Percentiles rank a stretch among this genome's conserved stretches.
Evolutionary conservation across 2,329 filamentous ascomycete genomes (phyloP).

Genomic region (Fusarium brachygibbosum): DNA sequence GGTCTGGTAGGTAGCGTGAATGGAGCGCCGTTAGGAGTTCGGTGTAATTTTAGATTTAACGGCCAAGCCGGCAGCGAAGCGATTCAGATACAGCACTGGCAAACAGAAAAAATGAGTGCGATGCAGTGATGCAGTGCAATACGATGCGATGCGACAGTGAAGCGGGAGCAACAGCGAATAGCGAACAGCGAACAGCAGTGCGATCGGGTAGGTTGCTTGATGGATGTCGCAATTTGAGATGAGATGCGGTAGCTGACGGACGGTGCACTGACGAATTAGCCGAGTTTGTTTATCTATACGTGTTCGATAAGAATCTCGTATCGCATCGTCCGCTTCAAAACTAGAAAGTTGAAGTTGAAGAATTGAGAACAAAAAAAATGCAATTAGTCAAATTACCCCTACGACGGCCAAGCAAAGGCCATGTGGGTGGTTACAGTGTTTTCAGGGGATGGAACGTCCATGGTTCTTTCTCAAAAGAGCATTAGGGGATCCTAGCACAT

Average conservation of each 20-base stretch:
- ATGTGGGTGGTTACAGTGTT: conserved; percentile 6
- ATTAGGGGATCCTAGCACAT: conserved; percentile 14
- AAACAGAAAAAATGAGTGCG: conserved; percentile 1
- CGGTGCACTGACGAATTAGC: conserved; percentile 23
- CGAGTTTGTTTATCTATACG: conserved; percentile 8
- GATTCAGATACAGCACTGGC: background rate
- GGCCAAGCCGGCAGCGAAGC: background rate
- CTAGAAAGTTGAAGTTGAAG: conserved; percentile 12
- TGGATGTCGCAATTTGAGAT: conserved; percentile 24
- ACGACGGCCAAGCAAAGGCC: conserved; percentile 7
- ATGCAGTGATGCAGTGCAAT: conserved; percentile 6
- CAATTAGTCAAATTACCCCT: conserved; percentile 17
- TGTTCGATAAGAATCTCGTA: conserved; percentile 13
- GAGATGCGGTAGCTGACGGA: conserved; percentile 18
- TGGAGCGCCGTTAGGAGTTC: conserved; percentile 20
- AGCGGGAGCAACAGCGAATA: conserved; percentile 27
- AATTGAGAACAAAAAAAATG: conserved; percentile 1
- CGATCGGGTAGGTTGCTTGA: conserved; percentile 17
- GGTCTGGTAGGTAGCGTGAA: conserved; percentile 29
- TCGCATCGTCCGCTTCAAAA: conserved; percentile 7
- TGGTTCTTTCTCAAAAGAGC: conserved; percentile 2
- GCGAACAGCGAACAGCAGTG: conserved; percentile 27
- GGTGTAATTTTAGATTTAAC: conserved; percentile 23
- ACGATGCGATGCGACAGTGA: conserved; percentile 13
- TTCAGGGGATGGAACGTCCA: conserved; percentile 12